These are phyloP conservation scores for Trichaptum fuscoviolaceum DNA, from an alignment of 768 basidiomycete species.

Conservation along the genomic window DNA sequence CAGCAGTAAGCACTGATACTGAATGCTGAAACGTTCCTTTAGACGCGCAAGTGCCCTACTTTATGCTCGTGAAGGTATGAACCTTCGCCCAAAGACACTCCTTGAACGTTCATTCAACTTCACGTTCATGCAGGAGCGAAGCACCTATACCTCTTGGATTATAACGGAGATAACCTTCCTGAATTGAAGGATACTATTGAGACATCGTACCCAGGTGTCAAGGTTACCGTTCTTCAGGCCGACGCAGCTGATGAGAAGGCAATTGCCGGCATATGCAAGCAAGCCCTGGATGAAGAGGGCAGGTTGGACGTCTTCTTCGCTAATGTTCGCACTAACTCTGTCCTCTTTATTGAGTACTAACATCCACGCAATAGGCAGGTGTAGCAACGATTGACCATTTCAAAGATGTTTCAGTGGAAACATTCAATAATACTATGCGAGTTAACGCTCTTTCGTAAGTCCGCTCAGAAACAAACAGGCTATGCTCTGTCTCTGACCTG, in stretches of 20 bases:
- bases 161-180: slow-evolving; percentile 59
- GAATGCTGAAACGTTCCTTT: slow-evolving; percentile 4
- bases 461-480: background rate
- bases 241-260: slow-evolving; percentile 80
- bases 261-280: slow-evolving; percentile 63
- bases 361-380: slow-evolving; percentile 51
- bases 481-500: background rate
- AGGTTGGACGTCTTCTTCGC: slow-evolving; percentile 93
- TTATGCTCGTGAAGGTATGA: slow-evolving; percentile 74
- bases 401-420: slow-evolving; percentile 51
- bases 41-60: slow-evolving; percentile 69
- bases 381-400: slow-evolving; percentile 42
- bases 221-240: slow-evolving; percentile 70
- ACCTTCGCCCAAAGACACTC: background rate
- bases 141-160: slow-evolving; percentile 76
- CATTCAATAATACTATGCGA: slow-evolving; percentile 71
- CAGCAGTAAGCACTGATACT: background rate
- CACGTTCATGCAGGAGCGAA: slow-evolving; percentile 49
- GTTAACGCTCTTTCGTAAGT: slow-evolving; percentile 66
- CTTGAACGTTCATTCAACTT: background rate
- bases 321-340: slow-evolving; percentile 50
- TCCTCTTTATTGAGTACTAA: background rate
- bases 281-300: slow-evolving; percentile 75
- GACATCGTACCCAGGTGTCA: slow-evolving; percentile 67
- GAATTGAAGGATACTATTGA: slow-evolving; percentile 66